Conservation (phyloP, 73 alveolate genomes). For the Paramecium pentaurelia region DNA sequence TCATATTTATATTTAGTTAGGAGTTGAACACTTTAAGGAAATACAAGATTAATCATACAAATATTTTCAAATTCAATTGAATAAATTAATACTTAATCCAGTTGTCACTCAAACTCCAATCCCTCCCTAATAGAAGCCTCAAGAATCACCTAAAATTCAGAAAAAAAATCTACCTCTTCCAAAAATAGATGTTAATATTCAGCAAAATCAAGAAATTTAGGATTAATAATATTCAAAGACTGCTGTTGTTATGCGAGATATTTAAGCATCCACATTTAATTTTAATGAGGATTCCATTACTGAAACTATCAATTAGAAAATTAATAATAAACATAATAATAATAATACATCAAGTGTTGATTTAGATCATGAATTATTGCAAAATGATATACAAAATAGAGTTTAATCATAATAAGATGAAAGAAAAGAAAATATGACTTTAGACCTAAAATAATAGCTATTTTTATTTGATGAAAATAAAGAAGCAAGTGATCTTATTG, state of each 20-base stretch:
- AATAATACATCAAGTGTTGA: neutral
- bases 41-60: neutral
- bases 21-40: slow-evolving; percentile 31
- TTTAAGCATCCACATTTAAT: neutral
- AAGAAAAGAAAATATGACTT: neutral
- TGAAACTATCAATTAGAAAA: neutral
- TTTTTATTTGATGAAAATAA: slow-evolving; percentile 11
- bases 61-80: neutral
- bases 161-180: neutral
- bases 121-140: neutral
- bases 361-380: neutral
- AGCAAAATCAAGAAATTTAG: neutral
- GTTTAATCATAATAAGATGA: neutral
- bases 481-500: neutral
- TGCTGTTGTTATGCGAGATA: neutral
- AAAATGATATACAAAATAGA: neutral
- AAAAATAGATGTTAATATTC: neutral
- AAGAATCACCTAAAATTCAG: neutral
- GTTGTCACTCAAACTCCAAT: neutral
- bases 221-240: neutral
- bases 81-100: neutral
- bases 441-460: neutral
- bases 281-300: neutral
- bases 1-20: neutral
- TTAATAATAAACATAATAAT: neutral